These are phyloP conservation scores for Oryza coarctata DNA, from an alignment of 176 grass and related monocot species.

Conservation along the genomic window DNA sequence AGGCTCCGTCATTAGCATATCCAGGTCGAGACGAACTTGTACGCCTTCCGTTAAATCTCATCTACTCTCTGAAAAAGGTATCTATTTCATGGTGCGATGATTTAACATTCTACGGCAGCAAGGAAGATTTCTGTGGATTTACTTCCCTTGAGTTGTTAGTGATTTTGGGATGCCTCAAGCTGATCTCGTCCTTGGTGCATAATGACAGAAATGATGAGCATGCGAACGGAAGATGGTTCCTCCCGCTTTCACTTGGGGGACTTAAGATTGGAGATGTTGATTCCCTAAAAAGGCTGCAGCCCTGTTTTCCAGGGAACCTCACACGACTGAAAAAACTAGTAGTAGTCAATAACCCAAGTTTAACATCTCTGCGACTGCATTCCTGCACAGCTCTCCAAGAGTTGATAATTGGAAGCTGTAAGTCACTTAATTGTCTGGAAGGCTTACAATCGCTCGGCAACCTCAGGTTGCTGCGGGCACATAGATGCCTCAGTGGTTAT, in stretches of 20 bases:
- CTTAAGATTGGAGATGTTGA: fast-evolving
- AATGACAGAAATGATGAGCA: background rate
- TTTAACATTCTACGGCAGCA: background rate
- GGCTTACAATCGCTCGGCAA: background rate
- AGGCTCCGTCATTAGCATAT: background rate
- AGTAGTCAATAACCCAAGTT: no score
- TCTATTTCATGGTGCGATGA: fast-evolving
- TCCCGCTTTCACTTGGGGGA: background rate
- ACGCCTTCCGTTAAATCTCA: background rate
- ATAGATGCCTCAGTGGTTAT: no score
- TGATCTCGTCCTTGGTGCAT: background rate
- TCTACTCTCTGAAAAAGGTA: background rate
- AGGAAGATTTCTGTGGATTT: background rate
- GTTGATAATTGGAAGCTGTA: fast-evolving
- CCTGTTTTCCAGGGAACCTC: background rate
- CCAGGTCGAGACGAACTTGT: background rate
- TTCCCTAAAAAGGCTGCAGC: background rate
- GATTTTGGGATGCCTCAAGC: fast-evolving
- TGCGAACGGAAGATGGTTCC: background rate
- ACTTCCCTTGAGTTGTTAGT: background rate
- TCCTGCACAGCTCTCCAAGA: background rate
- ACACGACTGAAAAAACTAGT: no score
- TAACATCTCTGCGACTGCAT: no score
- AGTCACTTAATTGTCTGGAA: background rate
- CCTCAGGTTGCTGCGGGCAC: background rate